phyloP scores from a whole-genome alignment of 345 rosid species.

The Populus deltoides region DNA sequence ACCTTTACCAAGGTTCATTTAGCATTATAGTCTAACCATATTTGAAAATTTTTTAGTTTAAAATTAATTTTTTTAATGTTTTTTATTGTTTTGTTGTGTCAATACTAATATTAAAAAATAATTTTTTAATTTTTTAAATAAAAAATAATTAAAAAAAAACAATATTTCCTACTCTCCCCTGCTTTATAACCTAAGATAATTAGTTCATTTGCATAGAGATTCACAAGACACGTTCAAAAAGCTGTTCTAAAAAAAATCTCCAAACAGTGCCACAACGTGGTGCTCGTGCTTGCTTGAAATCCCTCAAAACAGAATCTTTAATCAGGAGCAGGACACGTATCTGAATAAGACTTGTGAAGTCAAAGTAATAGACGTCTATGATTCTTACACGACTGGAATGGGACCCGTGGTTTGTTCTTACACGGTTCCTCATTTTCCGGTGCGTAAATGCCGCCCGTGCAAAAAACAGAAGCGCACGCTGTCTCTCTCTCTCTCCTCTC shows the following conservation, averaged over 20 bases:
- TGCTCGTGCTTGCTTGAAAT: background rate
- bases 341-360: background rate
- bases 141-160: too few species aligned
- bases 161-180: too few species aligned
- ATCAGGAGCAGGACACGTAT: background rate
- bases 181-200: background rate
- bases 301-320: background rate
- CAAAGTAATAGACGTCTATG: background rate
- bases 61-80: too few species aligned
- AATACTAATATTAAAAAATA: too few species aligned
- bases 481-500: background rate
- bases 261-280: background rate
- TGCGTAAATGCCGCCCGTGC: slow-evolving; percentile 36
- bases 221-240: background rate
- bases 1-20: too few species aligned
- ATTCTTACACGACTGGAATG: background rate
- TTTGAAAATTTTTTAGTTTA: too few species aligned
- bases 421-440: slow-evolving; percentile 16
- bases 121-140: too few species aligned
- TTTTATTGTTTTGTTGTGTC: too few species aligned
- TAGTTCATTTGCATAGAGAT: background rate
- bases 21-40: too few species aligned
- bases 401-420: background rate
- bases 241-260: background rate
- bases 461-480: too few species aligned